phyloP scores from a whole-genome alignment of 108 stramenopile genomes.

The Cyclotella sp. region DNA sequence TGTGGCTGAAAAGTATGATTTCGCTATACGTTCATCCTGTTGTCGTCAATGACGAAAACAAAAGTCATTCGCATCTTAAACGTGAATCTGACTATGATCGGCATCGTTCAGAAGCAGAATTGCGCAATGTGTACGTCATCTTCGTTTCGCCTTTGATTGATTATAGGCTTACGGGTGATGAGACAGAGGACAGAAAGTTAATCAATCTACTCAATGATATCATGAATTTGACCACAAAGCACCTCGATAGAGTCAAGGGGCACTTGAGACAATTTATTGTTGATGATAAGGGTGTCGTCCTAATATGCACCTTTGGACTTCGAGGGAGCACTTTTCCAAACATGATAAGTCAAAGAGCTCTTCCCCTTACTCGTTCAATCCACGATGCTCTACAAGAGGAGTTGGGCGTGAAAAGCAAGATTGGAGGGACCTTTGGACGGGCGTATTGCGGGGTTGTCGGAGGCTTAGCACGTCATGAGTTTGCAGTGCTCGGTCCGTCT shows the following conservation, averaged over 20 bases:
- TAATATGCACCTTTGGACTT: conserved; percentile 82
- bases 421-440: conserved; percentile 74
- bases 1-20: conserved; percentile 55
- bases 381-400: conserved; percentile 60
- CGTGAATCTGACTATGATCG: conserved; percentile 39
- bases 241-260: conserved; percentile 59
- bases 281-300: conserved; percentile 79
- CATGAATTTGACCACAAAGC: conserved; percentile 63
- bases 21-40: conserved; percentile 83
- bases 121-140: conserved; percentile 68
- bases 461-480: conserved; percentile 71
- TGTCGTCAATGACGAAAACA: conserved; percentile 69
- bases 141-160: conserved; percentile 64
- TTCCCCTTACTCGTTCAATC: conserved; percentile 68
- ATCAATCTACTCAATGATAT: conserved; percentile 69
- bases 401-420: conserved; percentile 58
- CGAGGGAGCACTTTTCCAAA: conserved; percentile 77
- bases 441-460: conserved; percentile 83
- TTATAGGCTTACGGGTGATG: conserved; percentile 54
- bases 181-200: conserved; percentile 39
- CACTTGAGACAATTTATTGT: conserved; percentile 83
- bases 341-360: conserved; percentile 68
- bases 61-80: conserved; percentile 32
- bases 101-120: conserved; percentile 69
- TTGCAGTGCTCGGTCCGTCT: conserved; percentile 72